A percentile compares a stretch with the other conserved stretches of the same genome.
These are phyloP conservation scores for Penicillium sp. DNA, from an alignment of 2,329 filamentous ascomycete genomes.

Conservation along the genomic window DNA sequence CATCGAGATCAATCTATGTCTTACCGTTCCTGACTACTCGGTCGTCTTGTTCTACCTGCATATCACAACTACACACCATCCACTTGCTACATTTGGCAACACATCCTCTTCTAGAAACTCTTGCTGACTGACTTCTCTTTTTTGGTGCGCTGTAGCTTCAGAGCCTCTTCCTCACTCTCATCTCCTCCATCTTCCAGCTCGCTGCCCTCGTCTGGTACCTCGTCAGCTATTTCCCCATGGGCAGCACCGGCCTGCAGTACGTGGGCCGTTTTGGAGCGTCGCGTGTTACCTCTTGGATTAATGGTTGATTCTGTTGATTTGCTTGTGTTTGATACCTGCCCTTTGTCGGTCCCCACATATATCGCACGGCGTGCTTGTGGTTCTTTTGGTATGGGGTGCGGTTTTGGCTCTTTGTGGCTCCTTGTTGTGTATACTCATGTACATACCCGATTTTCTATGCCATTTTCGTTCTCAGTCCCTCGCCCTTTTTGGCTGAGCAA, in stretches of 20 bases:
- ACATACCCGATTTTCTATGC: not conserved
- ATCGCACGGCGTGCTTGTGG: not conserved
- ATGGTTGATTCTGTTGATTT: conserved; percentile 44
- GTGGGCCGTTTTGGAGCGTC: conserved; percentile 78
- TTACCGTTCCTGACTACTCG: conserved; percentile 9
- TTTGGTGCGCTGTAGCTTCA: conserved; percentile 54
- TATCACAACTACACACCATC: conserved; percentile 2
- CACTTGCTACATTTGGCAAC: not conserved
- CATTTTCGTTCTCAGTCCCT: no score
- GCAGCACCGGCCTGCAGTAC: conserved; percentile 74
- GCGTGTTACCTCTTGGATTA: conserved; percentile 81
- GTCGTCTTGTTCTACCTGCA: conserved; percentile 6
- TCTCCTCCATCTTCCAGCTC: conserved; percentile 75
- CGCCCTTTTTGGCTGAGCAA: no score
- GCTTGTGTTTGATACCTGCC: not conserved
- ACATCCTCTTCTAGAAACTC: not conserved
- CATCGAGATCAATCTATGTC: conserved; percentile 8
- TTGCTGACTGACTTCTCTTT: conserved; percentile 18
- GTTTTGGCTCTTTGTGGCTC: not conserved
- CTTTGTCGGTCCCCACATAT: not conserved
- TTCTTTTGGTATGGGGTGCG: not conserved
- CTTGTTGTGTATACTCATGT: not conserved
- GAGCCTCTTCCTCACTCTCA: conserved; percentile 72
- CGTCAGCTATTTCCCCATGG: conserved; percentile 97
- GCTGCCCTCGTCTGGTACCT: conserved; percentile 83